Conservation (phyloP, 768 basidiomycete genomes). For the Suillus cothurnatus region DNA sequence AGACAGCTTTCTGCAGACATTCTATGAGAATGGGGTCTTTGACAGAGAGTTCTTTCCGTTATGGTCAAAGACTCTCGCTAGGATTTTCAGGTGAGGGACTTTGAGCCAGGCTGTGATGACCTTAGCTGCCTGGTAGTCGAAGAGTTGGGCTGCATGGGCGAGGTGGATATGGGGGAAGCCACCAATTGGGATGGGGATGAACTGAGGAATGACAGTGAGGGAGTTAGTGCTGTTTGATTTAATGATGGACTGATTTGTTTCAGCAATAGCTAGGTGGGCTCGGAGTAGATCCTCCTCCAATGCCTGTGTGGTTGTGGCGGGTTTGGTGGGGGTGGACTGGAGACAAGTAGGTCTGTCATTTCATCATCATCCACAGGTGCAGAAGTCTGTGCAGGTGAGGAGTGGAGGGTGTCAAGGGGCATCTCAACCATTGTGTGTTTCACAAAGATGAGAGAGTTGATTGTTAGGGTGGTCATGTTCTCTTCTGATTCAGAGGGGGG, state of each 20-base stretch:
- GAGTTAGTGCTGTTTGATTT: background rate
- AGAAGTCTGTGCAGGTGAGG: too few relatives aligned
- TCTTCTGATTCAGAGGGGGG: too few relatives aligned
- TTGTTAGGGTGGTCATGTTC: too few relatives aligned
- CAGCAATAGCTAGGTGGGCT: background rate
- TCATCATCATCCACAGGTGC: too few relatives aligned
- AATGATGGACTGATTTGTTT: background rate
- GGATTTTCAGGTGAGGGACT: background rate
- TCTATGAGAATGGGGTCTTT: background rate
- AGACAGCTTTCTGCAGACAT: background rate
- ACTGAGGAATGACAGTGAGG: background rate
- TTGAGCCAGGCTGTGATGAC: background rate
- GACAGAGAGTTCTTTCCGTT: background rate
- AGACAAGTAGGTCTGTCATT: too few relatives aligned
- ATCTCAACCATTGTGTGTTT: too few relatives aligned
- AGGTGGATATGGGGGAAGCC: slow-evolving; percentile 4
- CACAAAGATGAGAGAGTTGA: too few relatives aligned
- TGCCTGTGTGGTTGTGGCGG: too few relatives aligned
- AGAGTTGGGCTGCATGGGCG: background rate
- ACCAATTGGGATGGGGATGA: background rate
- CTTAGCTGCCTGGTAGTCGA: background rate
- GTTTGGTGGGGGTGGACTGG: too few relatives aligned
- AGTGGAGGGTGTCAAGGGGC: too few relatives aligned
- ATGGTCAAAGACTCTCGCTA: background rate
- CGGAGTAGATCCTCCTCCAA: background rate